These are phyloP conservation scores for Citrullus mucosospermus DNA, from an alignment of 306 rosid species.

Conservation along the genomic window DNA sequence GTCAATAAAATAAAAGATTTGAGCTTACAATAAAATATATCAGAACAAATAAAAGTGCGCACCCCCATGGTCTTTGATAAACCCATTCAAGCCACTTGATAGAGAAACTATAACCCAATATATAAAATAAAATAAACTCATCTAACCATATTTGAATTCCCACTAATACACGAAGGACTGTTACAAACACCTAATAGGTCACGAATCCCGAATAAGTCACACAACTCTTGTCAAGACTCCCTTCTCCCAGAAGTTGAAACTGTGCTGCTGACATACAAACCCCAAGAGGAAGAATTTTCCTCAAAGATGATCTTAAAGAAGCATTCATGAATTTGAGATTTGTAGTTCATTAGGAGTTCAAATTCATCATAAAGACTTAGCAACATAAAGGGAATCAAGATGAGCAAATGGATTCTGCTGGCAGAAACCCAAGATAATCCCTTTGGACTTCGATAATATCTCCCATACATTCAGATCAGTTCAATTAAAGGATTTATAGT, in stretches of 20 bases:
- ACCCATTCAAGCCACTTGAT: background rate
- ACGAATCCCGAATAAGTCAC: background rate
- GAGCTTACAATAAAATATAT: background rate
- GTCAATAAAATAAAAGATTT: background rate
- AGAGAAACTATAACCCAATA: background rate
- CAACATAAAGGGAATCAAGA: background rate
- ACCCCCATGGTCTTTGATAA: background rate
- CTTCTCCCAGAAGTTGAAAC: background rate
- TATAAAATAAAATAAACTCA: background rate
- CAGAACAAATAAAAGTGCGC: background rate
- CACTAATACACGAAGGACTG: background rate
- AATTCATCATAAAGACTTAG: background rate
- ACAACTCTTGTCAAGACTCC: background rate
- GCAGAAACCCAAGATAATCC: background rate
- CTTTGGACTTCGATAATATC: background rate
- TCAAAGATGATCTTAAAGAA: background rate
- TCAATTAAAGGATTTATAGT: background rate
- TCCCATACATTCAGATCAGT: background rate
- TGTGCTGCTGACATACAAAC: background rate
- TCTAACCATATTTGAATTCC: background rate
- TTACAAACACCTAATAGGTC: background rate
- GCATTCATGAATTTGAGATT: background rate
- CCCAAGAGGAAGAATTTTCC: background rate
- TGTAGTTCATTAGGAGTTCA: background rate
- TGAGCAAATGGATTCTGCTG: background rate